Evolutionary conservation across 495 filamentous ascomycete species (phyloP), one percentile per base, ranked within the genome.

Genomic region (Podospora pseudoanserina): DNA sequence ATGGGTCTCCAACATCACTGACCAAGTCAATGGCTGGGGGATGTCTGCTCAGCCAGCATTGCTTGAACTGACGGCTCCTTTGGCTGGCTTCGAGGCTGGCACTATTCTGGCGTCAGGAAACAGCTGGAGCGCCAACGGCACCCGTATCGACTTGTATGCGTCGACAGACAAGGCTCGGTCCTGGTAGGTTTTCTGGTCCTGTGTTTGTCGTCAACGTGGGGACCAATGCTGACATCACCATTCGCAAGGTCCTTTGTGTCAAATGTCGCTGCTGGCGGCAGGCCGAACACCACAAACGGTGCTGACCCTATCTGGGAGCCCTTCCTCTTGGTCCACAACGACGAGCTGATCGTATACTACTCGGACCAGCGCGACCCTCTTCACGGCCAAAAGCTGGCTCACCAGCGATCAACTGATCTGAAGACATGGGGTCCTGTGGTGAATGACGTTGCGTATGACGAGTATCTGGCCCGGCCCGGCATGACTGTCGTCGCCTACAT

Each of bases 281-380:
- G 81, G 56, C 88, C 88, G 0, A 72, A 78, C 32, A 88, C 90
- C 0, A 78, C 83, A 63, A 90, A 91, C 72, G 89, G 88, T 4
- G 65, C 85, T 58, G 88, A 88, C 0, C 87, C 89, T 2, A 83
- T 91, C 13, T 91, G 89, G 90, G 89, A 92, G 75, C 89, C 89
- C 0, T 89, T 87, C 70, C 73, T 91, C 19, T 74, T 91, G 78
- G 73, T 32, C 3, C 74, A 86, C 74, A 78, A 89, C 49, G 79
- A 83, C 49, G 80, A 87, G 67, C 75, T 91, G 30, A 81, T 91
- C 55, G 80, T 81, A 75, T 92, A 87, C 74, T 92, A 91, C 76
- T 86, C 88, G 4, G 90, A 92, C 73, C 89, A 91, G 70, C 82
- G 90, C 44, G 89, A 91, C 71, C 78, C 84, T 18, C 78, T 77